Conservation (phyloP, 73 alveolate genomes). For the Paramecium tetraurelia region DNA sequence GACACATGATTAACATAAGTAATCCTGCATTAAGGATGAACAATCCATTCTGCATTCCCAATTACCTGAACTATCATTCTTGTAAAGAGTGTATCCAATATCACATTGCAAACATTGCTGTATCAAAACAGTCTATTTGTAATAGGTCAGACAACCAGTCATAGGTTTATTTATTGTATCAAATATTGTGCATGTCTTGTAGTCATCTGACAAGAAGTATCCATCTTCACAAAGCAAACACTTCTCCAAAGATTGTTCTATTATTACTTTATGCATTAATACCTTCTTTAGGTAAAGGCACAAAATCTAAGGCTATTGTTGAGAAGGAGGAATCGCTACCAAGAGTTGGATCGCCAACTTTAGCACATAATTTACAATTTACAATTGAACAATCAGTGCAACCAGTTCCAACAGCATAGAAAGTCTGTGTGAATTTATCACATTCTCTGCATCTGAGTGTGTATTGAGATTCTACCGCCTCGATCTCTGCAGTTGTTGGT, state of each 20-base stretch:
- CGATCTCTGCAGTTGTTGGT: not conserved
- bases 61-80: not conserved
- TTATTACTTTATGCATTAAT: not conserved
- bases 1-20: not conserved
- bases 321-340: not conserved
- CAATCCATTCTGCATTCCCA: not conserved
- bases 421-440: not conserved
- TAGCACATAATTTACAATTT: constrained; percentile 16
- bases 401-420: not conserved
- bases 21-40: not conserved
- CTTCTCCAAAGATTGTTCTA: not conserved
- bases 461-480: not conserved
- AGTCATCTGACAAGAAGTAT: not conserved
- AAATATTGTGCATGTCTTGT: not conserved
- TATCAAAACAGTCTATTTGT: not conserved
- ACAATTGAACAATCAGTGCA: not conserved
- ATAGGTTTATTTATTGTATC: not conserved
- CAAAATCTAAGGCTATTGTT: not conserved
- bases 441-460: not conserved
- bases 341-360: not conserved
- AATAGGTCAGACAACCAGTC: not conserved
- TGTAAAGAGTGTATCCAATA: not conserved
- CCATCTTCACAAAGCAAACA: not conserved
- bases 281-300: not conserved
- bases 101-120: not conserved